Evolutionary conservation across 2,329 filamentous ascomycete species (phyloP).

Genomic region (Alternaria sp.): DNA sequence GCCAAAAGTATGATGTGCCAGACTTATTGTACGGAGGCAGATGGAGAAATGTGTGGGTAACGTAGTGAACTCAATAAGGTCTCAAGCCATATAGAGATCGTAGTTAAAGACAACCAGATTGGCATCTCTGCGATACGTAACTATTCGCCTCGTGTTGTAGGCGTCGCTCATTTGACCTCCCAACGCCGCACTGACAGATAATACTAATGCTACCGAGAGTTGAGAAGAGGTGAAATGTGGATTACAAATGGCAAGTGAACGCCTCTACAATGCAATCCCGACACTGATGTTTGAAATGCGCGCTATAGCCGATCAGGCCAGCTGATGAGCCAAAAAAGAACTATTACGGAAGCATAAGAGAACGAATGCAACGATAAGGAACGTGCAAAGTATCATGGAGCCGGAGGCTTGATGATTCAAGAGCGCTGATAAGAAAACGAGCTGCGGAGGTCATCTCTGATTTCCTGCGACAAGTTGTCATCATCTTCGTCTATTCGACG

Average conservation of each 20-base stretch:
- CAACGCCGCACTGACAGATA: not conserved
- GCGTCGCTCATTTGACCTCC: not conserved
- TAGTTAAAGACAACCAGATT: not conserved
- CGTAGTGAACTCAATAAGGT: not conserved
- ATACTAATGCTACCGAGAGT: not conserved
- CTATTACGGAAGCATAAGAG: slow-evolving; percentile 13
- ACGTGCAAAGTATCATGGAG: not conserved
- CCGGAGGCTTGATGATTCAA: not conserved
- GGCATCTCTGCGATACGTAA: not conserved
- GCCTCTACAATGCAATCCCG: not conserved
- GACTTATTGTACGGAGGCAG: not conserved
- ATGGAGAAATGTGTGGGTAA: not conserved
- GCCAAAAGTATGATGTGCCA: not conserved
- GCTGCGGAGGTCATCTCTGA: slow-evolving; percentile 22
- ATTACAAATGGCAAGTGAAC: not conserved
- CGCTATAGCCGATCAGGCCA: not conserved
- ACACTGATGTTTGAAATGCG: not conserved
- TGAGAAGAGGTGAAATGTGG: not conserved
- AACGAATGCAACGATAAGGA: slow-evolving; percentile 16
- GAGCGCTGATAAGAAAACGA: slow-evolving; percentile 30
- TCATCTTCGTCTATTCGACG: slow-evolving; percentile 14
- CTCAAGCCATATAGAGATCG: not conserved
- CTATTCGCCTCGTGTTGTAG: not conserved
- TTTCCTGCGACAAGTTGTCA: slow-evolving; percentile 23
- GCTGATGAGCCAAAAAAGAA: not conserved